Conservation (phyloP, 331 rosid species). For the Pyrus hybrid region DNA sequence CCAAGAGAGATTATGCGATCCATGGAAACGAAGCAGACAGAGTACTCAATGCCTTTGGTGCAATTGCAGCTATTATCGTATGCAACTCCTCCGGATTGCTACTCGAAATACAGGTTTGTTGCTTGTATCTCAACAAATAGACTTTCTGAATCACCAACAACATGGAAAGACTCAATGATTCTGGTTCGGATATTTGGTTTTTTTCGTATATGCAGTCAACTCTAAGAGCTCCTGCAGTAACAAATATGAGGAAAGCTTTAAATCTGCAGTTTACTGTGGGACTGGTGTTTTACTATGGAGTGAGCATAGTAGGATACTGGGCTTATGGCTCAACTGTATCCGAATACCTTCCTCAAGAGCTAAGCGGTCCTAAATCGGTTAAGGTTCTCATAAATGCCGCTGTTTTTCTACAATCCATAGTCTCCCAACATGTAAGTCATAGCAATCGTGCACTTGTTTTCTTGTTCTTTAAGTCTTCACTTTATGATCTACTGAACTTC, state of each 20-base stretch:
- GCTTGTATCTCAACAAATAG: background rate
- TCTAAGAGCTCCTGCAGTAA: slow-evolving; percentile 36
- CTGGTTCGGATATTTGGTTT: background rate
- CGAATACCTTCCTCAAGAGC: slow-evolving; percentile 35
- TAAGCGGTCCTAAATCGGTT: slow-evolving; percentile 46
- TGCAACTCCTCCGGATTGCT: slow-evolving; percentile 42
- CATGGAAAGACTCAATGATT: background rate
- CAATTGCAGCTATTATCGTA: slow-evolving; percentile 42
- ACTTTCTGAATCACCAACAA: background rate
- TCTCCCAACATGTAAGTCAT: slow-evolving; percentile 45
- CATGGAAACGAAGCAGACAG: slow-evolving; percentile 31
- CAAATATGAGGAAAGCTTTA: slow-evolving; percentile 49
- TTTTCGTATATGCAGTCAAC: slow-evolving; percentile 34
- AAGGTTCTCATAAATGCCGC: slow-evolving; percentile 29
- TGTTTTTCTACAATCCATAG: slow-evolving; percentile 37
- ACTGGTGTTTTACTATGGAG: slow-evolving; percentile 33
- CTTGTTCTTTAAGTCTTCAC: background rate
- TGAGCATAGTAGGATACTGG: slow-evolving; percentile 43
- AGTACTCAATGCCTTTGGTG: slow-evolving; percentile 35
- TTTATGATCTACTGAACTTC: background rate
- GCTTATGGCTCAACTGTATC: slow-evolving; percentile 49
- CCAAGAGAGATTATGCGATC: slow-evolving; percentile 15
- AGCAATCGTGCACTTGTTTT: background rate
- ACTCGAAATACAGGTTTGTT: slow-evolving; percentile 44
- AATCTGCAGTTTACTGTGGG: slow-evolving; percentile 38